A percentile compares a stretch with the other conserved stretches of the same genome.
Evolutionary conservation across 805 yeast genomes (phyloP).

Genomic region (Zygosaccharomyces siamensis): DNA sequence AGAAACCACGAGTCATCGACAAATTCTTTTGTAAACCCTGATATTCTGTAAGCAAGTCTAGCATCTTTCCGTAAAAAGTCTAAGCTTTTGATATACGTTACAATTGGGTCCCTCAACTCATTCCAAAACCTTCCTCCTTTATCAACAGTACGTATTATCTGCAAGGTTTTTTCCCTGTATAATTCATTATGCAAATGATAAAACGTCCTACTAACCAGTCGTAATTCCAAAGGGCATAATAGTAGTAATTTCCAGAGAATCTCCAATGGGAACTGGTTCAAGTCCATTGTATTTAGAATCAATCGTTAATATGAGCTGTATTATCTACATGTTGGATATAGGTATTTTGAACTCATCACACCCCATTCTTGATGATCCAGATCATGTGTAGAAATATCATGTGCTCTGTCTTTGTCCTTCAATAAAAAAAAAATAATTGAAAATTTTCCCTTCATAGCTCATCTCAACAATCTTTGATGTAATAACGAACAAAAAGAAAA

Average conservation of each 20-base stretch:
- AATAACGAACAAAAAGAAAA: background rate
- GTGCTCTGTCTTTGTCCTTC: background rate
- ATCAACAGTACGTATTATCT: conserved; percentile 3
- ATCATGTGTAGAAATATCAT: background rate
- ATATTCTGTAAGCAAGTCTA: conserved; percentile 2
- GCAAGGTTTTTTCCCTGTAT: conserved; percentile 13
- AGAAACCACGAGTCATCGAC: conserved; percentile 25
- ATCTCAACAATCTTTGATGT: conserved; percentile 10
- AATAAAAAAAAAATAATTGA: conserved; percentile 9
- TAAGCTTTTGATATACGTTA: conserved; percentile 11
- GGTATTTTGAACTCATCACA: background rate
- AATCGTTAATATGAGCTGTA: background rate
- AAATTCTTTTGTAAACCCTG: conserved; percentile 5
- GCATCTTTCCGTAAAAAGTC: conserved; percentile 15
- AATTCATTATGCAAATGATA: conserved; percentile 16
- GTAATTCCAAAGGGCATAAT: conserved; percentile 11
- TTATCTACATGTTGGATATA: background rate
- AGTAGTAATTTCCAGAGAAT: conserved; percentile 9
- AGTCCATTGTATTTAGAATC: background rate
- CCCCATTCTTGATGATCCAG: background rate
- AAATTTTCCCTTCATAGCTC: conserved; percentile 17
- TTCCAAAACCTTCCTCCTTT: conserved; percentile 12
- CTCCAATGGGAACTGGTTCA: conserved; percentile 10
- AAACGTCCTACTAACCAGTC: conserved; percentile 9
- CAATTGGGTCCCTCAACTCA: conserved; percentile 1